A percentile compares a stretch with the other conserved stretches of the same genome.
Conservation (phyloP, 2,329 filamentous ascomycete genomes). For the Exophiala sp. region DNA sequence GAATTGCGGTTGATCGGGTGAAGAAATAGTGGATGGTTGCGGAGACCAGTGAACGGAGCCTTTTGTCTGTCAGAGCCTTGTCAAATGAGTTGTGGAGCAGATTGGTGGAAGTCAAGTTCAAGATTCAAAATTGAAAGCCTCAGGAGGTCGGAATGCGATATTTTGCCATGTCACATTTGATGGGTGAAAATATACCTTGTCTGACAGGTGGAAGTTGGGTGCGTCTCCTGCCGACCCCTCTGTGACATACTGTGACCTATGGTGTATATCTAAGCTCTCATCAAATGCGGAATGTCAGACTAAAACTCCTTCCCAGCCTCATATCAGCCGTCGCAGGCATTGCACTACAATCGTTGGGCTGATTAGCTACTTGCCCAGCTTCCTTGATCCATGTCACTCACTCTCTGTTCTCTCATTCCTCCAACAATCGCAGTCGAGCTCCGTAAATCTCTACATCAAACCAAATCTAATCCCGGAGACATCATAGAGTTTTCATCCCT, state of each 20-base stretch:
- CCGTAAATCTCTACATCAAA: not conserved
- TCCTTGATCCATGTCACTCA: not conserved
- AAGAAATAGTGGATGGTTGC: not conserved
- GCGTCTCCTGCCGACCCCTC: too few relatives aligned
- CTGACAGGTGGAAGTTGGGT: too few relatives aligned
- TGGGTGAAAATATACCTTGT: too few relatives aligned
- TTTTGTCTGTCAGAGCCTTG: constrained; percentile 5
- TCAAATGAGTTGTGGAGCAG: not conserved
- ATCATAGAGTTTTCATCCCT: too few relatives aligned
- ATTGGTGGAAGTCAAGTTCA: too few relatives aligned
- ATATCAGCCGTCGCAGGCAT: not conserved
- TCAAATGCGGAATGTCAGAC: too few relatives aligned
- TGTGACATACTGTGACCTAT: too few relatives aligned
- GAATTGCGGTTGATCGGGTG: too few relatives aligned
- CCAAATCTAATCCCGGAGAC: not conserved
- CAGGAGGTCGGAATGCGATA: not conserved
- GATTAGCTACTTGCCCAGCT: not conserved
- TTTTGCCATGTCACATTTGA: too few relatives aligned
- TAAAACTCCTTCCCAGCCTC: not conserved
- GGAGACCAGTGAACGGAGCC: too few relatives aligned
- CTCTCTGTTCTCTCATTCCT: not conserved
- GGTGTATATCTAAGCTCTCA: too few relatives aligned
- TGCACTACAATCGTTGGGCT: not conserved
- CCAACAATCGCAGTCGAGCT: not conserved
- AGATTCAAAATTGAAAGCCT: not conserved